phyloP scores from a whole-genome alignment of 2,329 filamentous ascomycete genomes.

The Lachnellula occidentalis region DNA sequence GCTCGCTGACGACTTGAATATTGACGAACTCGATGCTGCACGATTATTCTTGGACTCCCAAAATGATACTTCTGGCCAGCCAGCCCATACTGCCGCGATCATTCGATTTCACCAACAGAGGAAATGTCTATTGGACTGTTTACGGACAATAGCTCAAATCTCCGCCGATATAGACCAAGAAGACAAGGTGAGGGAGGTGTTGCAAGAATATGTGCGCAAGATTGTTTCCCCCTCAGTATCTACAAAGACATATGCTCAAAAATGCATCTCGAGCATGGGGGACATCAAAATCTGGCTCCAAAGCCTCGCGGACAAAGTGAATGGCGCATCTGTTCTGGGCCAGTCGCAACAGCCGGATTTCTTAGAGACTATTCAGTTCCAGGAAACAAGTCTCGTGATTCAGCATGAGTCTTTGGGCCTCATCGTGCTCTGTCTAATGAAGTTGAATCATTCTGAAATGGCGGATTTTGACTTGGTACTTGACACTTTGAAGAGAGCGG shows the following conservation, averaged over 20 bases:
- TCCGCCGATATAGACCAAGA: slow-evolving; percentile 24
- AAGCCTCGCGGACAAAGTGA: slow-evolving; percentile 67
- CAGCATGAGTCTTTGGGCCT: slow-evolving; percentile 86
- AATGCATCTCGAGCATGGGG: slow-evolving; percentile 71
- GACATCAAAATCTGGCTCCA: slow-evolving; percentile 74
- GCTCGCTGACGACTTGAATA: slow-evolving; percentile 79
- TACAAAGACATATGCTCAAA: slow-evolving; percentile 57
- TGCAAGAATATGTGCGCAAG: slow-evolving; percentile 51
- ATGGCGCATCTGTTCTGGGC: slow-evolving; percentile 70
- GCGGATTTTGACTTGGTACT: slow-evolving; percentile 73
- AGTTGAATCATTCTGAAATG: slow-evolving; percentile 63
- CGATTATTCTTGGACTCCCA: slow-evolving; percentile 69
- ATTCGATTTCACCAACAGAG: slow-evolving; percentile 85
- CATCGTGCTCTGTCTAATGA: slow-evolving; percentile 74
- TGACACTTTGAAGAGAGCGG: slow-evolving; percentile 59
- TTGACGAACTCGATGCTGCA: slow-evolving; percentile 85
- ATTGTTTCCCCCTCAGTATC: slow-evolving; percentile 42
- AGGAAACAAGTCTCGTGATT: slow-evolving; percentile 71
- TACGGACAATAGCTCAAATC: slow-evolving; percentile 72
- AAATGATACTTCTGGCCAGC: slow-evolving; percentile 62
- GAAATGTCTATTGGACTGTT: slow-evolving; percentile 74
- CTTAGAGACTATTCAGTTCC: slow-evolving; percentile 73
- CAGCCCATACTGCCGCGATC: slow-evolving; percentile 71
- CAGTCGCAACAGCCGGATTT: slow-evolving; percentile 57
- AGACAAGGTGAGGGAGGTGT: slow-evolving; percentile 43